phyloP scores from a whole-genome alignment of 2,329 filamentous ascomycete genomes.

The Hypoxylon sp. region DNA sequence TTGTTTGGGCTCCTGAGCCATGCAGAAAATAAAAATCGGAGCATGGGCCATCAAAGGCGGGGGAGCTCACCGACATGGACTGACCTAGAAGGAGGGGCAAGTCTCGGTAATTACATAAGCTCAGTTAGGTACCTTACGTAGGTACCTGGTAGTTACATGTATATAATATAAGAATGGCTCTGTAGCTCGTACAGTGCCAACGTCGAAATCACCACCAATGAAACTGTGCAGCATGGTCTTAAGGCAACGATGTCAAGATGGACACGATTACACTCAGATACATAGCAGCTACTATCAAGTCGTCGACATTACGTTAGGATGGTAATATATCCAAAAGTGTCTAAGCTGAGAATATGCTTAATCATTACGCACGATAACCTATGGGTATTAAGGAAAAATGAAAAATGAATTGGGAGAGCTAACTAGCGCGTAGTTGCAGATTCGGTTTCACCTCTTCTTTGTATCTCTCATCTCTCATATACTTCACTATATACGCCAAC shows the following conservation, averaged over 20 bases:
- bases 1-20: background rate
- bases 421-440: background rate
- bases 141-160: too few relatives aligned
- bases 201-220: background rate
- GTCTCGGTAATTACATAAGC: background rate
- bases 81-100: constrained; percentile 39
- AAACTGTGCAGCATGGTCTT: background rate
- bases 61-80: constrained; percentile 20
- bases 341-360: too few relatives aligned
- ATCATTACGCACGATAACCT: too few relatives aligned
- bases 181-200: background rate
- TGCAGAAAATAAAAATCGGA: constrained; percentile 8
- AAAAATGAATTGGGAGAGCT: too few relatives aligned
- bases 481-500: background rate
- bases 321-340: background rate
- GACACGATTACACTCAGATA: too few relatives aligned
- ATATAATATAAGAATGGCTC: background rate
- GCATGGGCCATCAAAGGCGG: constrained; percentile 38
- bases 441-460: background rate
- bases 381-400: too few relatives aligned
- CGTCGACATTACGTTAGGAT: too few relatives aligned
- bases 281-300: too few relatives aligned
- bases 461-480: background rate
- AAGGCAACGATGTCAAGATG: background rate
- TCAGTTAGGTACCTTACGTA: background rate